Base-by-base conservation (phyloP, 805 yeast genomes). In the Candida sithepensis region DNA sequence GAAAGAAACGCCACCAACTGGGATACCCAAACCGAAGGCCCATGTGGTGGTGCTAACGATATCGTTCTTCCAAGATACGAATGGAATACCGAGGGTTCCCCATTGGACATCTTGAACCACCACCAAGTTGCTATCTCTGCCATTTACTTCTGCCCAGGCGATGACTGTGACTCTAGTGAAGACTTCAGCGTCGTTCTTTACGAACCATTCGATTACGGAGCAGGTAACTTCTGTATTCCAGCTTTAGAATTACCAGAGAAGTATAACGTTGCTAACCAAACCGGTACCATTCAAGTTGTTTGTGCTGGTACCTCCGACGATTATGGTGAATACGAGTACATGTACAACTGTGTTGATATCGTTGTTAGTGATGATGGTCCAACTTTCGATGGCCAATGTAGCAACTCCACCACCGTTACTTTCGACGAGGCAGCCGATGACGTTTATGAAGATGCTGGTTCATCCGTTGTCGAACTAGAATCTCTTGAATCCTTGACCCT, bases 1-100 rank as follows among this genome's bases (percentile, higher is more conserved):
- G 68, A 64, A 46, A 60, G 67, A 56, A 56, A 63, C 50, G 57
- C 65, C 2, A 53, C 63, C 14, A 63, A 64, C 41, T 62, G 54
- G 56, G 57, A 43, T 22, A 62, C 68, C 1, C 67, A 64, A 49
- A 44, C 53, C 3, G 47, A 47, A 13, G 59, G 56, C 5, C 67
- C 66, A 18, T 64, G 68, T 54, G 68, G 66, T 33, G 67, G 67
- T n/a, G 54, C 38, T 36, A 57, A 63, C 43, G 4, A 21, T 2
- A 54, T 52, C 34, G 65, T 59, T n/a, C 21, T 41, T 30, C 65
- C 68, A 38, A 55, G 67, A 49, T 64, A 37, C 28, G 39, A 51
- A 30, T 64, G 66, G 67, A 64, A 60, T 41, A 63, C 65, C n/a
- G 37, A 48, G 3, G 67, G 68, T 3, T 64, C 67, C 3, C 67